Evolutionary conservation across 805 yeast species (phyloP), one percentile per base, ranked within the genome.

Genomic region (Teunomyces stri): DNA sequence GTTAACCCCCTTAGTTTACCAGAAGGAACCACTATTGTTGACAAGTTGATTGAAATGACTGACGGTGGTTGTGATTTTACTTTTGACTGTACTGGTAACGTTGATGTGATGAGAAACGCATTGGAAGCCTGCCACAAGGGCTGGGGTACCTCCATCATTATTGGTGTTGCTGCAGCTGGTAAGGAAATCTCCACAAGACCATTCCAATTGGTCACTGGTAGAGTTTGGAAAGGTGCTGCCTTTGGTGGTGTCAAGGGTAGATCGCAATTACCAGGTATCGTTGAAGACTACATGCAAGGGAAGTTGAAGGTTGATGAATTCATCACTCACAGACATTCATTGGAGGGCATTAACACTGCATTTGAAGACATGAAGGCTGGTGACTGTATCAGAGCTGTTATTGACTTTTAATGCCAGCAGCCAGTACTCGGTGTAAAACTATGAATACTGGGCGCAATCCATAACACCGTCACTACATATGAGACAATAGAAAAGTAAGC

Each of bases 141-240:
- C 55, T 94, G 99, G 97, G 99, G 99, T 71, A 82, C 85, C 64
- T 89, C 97, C 18, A 80, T 92, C 58, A 77, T 94, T 61, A 94
- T 94, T 65, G 99, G 99, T 69, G 99, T 94, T 58, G 99, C 99
- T 42, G 96, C 97, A 57, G 96, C 97, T 35, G 99, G 99, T 56
- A 79, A 90, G 72, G 98, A 94, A 74, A 91, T 95, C 54, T 72
- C 96, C 49, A 94, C 98, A 42, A 84, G 98, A 73, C 99, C 99
- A 51, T 94, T 94, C 88, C 98, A 92, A 77, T 82, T 94, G 69
- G 98, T 94, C 55, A 94, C 98, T 36, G 99, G 99, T 59, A 85
- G 99, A 74, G 96, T 88, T 45, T 92, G 99, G 98, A 87, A 82
- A 69, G 99, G 99, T 60, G 89, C 96, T 63, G 99, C 99, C n/a